These are phyloP conservation scores for Beverwykella pulmonaria DNA, from an alignment of 495 filamentous ascomycete genomes.

Conservation along the genomic window DNA sequence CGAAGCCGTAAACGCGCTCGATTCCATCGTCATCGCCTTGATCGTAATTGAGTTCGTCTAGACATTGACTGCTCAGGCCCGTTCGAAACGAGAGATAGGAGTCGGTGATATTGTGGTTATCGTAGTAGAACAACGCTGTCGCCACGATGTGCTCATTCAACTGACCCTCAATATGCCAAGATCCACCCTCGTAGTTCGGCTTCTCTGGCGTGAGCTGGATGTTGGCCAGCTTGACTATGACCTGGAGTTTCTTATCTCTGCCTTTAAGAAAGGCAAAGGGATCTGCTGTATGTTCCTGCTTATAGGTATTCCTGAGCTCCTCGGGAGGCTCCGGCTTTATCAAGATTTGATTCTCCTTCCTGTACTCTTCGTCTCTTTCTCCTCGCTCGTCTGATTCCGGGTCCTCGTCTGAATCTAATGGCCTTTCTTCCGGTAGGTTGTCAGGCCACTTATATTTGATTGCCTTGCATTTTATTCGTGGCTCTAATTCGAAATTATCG, in stretches of 20 bases:
- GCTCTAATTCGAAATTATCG: conserved; percentile 7
- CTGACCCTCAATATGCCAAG: conserved; percentile 17
- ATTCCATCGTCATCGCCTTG: not conserved
- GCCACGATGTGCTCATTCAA: conserved; percentile 34
- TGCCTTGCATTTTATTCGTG: not conserved
- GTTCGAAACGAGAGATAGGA: conserved; percentile 3
- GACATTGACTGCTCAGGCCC: conserved; percentile 2
- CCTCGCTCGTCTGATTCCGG: not conserved
- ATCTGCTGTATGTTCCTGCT: conserved; percentile 2
- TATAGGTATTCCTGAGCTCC: conserved; percentile 15
- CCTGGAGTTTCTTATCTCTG: conserved; percentile 51
- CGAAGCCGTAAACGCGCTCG: not conserved
- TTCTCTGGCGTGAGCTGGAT: conserved; percentile 64
- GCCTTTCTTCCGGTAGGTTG: not conserved
- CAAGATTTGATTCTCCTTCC: conserved; percentile 28
- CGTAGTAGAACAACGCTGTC: conserved; percentile 50
- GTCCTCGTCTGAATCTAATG: not conserved
- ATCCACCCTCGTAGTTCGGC: conserved; percentile 51
- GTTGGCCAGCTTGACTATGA: conserved; percentile 66
- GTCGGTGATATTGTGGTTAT: conserved; percentile 58
- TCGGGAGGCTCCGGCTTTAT: conserved; percentile 5
- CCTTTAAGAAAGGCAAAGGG: conserved; percentile 38
- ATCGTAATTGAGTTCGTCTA: not conserved
- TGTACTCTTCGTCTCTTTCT: not conserved
- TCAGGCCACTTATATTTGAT: not conserved